phyloP scores from a whole-genome alignment of 2,329 filamentous ascomycete species.

The Diplocarpon mali region DNA sequence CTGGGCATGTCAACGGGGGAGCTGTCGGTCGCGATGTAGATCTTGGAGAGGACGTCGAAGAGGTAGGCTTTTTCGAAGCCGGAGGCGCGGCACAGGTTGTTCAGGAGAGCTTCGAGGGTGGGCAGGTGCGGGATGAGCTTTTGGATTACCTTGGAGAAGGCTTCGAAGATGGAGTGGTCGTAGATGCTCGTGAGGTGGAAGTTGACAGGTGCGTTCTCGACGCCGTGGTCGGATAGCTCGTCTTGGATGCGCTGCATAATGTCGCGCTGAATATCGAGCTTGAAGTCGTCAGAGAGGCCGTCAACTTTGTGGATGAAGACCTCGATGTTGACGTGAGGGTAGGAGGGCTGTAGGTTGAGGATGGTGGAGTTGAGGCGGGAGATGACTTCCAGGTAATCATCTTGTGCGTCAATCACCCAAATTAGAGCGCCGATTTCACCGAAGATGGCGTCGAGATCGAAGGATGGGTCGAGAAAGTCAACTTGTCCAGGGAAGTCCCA shows the following conservation, averaged over 20 bases:
- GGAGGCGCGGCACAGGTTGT: slow-evolving; percentile 84
- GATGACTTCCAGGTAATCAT: slow-evolving; percentile 92
- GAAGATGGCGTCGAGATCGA: slow-evolving; percentile 90
- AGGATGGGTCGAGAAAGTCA: slow-evolving; percentile 79
- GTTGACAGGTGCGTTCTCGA: slow-evolving; percentile 85
- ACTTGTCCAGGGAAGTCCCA: slow-evolving; percentile 97
- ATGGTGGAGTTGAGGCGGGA: slow-evolving; percentile 80
- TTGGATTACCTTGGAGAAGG: slow-evolving; percentile 96
- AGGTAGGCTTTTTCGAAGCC: slow-evolving; percentile 97
- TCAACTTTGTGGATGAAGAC: slow-evolving; percentile 99
- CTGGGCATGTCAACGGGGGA: slow-evolving; percentile 87
- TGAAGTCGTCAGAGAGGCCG: slow-evolving; percentile 93
- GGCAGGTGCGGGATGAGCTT: slow-evolving; percentile 90
- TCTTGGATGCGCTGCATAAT: slow-evolving; percentile 95
- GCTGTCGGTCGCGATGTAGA: slow-evolving; percentile 95
- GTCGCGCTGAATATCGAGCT: slow-evolving; percentile 89
- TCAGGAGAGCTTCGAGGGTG: slow-evolving; percentile 86
- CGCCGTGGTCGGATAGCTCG: slow-evolving; percentile 83
- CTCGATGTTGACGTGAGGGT: slow-evolving; percentile 91
- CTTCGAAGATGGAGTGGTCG: slow-evolving; percentile 96
- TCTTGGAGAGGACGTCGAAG: slow-evolving; percentile 95
- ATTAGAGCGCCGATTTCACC: slow-evolving; percentile 88
- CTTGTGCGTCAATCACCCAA: slow-evolving; percentile 97
- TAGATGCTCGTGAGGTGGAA: slow-evolving; percentile 98
- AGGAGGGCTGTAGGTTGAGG: slow-evolving; percentile 74